Percentiles rank a stretch among this genome's conserved stretches.
Evolutionary conservation across 2,329 filamentous ascomycete species (phyloP).

Genomic region (Colletotrichum sp.): DNA sequence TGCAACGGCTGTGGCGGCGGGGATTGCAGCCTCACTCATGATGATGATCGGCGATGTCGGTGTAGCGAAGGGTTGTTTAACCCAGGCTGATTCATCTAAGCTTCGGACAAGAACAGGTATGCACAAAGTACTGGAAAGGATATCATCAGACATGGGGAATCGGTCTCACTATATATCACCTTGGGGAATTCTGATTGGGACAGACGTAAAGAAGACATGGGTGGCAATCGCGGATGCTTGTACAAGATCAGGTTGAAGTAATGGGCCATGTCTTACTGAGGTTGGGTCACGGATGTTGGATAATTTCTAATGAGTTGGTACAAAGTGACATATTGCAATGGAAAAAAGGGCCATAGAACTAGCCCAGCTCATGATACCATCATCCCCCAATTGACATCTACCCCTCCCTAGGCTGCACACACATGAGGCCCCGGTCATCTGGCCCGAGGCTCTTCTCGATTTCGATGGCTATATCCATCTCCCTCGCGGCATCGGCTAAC

Average conservation of each 20-base stretch:
- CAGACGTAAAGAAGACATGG: background rate
- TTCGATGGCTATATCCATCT: background rate
- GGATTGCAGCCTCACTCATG: background rate
- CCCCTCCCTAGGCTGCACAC: background rate
- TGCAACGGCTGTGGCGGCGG: background rate
- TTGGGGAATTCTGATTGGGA: background rate
- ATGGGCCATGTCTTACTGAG: too few species aligned
- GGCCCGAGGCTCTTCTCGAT: accelerated
- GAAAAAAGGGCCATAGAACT: too few species aligned
- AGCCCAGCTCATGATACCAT: too few species aligned
- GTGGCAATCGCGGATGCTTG: background rate
- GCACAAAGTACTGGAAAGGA: background rate
- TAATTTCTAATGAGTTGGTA: too few species aligned
- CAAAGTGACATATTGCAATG: too few species aligned
- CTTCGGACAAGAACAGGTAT: background rate
- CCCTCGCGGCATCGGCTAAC: background rate
- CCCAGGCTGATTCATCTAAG: background rate
- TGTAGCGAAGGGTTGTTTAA: background rate
- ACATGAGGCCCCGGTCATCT: background rate
- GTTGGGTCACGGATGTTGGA: too few species aligned
- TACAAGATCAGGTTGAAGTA: background rate
- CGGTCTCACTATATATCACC: background rate
- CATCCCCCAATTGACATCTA: background rate
- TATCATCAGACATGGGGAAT: background rate
- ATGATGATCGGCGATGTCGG: background rate